A percentile compares a stretch with the other conserved stretches of the same genome.
Conservation (phyloP, 108 stramenopile species). For the Discostella pseudostelligera region DNA sequence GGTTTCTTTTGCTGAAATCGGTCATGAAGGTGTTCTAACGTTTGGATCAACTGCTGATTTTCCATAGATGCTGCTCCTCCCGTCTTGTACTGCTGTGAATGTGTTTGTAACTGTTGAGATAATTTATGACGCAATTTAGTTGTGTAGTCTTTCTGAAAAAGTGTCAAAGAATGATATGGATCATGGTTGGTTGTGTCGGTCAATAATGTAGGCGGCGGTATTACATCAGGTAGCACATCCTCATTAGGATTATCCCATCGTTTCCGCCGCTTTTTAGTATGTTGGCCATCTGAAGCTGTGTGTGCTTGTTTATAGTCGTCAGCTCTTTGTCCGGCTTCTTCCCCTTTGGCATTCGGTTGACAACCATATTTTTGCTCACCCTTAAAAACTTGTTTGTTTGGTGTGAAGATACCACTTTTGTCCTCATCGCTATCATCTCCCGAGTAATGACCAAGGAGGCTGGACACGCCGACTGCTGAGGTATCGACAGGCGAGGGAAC, state of each 20-base stretch:
- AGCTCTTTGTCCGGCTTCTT: background rate
- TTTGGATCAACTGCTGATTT: slow-evolving; percentile 7
- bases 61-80: background rate
- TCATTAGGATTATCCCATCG: slow-evolving; percentile 5
- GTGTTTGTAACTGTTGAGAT: slow-evolving; percentile 16
- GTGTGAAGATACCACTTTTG: background rate
- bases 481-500: background rate
- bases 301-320: background rate
- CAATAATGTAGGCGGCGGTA: slow-evolving; percentile 16
- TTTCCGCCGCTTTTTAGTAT: slow-evolving; percentile 1
- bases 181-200: background rate
- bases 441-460: slow-evolving; percentile 18
- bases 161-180: slow-evolving; percentile 15
- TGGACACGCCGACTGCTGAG: background rate
- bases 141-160: slow-evolving; percentile 22
- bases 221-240: background rate
- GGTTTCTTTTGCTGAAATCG: slow-evolving; percentile 7
- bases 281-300: background rate
- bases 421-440: slow-evolving; percentile 8
- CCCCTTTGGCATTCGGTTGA: background rate
- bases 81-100: background rate
- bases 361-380: background rate
- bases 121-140: slow-evolving; percentile 15
- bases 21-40: slow-evolving; percentile 15
- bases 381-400: too few species aligned